These are phyloP conservation scores for Glarea lozoyensis DNA, from an alignment of 495 filamentous ascomycete genomes.

Conservation along the genomic window DNA sequence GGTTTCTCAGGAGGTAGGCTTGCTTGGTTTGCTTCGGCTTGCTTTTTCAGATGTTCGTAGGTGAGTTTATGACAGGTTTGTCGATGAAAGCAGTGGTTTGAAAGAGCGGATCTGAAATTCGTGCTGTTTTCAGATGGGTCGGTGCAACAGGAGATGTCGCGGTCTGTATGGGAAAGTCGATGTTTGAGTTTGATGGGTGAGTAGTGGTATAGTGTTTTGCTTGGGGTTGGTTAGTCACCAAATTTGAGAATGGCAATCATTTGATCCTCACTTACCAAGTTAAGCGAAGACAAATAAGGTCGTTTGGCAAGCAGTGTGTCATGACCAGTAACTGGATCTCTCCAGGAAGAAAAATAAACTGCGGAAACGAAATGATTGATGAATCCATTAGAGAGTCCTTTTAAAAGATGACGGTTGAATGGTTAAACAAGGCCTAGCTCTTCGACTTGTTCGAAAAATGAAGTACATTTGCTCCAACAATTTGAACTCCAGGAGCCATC, in stretches of 20 bases:
- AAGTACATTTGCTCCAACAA: neutral
- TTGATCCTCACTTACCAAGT: constrained; percentile 11
- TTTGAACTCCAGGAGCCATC: neutral
- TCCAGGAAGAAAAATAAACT: constrained; percentile 15
- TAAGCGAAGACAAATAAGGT: constrained; percentile 16
- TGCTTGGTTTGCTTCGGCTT: neutral
- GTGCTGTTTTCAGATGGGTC: neutral
- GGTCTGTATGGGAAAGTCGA: constrained; percentile 2
- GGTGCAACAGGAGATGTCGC: constrained; percentile 5
- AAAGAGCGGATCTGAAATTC: neutral
- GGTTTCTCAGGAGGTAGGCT: constrained; percentile 1
- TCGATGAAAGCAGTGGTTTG: neutral
- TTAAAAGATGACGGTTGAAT: neutral
- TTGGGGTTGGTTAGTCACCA: constrained; percentile 3
- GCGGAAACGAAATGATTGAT: constrained; percentile 5
- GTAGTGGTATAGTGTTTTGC: constrained; percentile 17
- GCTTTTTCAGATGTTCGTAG: neutral
- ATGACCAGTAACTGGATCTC: constrained; percentile 17
- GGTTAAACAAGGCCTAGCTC: neutral
- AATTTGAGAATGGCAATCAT: neutral
- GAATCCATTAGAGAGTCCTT: neutral
- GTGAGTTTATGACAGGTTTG: constrained; percentile 10
- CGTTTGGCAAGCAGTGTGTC: constrained; percentile 11
- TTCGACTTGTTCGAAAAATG: neutral
- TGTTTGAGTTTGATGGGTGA: neutral